Evolutionary conservation across 805 yeast genomes (phyloP), one percentile per base, ranked within the genome.

Genomic region (Saccharomycopsis sp.): DNA sequence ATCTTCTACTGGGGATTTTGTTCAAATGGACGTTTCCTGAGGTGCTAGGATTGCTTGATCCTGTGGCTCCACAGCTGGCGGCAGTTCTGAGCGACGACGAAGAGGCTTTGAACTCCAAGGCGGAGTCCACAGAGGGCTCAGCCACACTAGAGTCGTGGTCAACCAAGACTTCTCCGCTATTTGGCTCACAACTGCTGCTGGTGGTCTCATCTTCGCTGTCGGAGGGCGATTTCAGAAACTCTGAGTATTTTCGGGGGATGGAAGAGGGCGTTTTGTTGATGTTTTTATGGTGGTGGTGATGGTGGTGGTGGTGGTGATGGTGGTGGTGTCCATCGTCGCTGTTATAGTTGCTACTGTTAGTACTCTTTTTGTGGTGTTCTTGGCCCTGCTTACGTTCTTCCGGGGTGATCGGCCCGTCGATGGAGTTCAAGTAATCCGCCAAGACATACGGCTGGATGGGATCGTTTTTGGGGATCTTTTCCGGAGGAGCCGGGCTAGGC

Each of bases 381-480:
- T 52, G 48, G 51, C 65, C 66, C 57, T 67, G 70, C 53, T 70
- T 66, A 56, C 70, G 71, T 23, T 64, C 64, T 3, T 71, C 63
- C 2, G 71, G 85, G 24, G 82, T 80, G 29, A 83, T 75, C 7
- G 94, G 92, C 23, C 89, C 90, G 67, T 88, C 95, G 24, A 88
- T 77, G 2, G 85, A 81, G 48, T 79, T 77, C 34, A 87, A 82
- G 66, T 79, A 75, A 67, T 89, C 96, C 0, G 91, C 96, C 57
- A 89, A 71, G 8, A 86, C 92, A 58, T 79, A 80, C 1, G 89
- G 90, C 64, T 85, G 89, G 57, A 89, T 89, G 2, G 96, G 96
- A 50, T 79, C 80, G 48, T 83, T 79, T 61, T 80, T 79, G 0
- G 97, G 96, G 61, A 88, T 88, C 58, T 78, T 74, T 1, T 84